phyloP scores from a whole-genome alignment of 306 rosid species.

The Sechiopsis laciniata region DNA sequence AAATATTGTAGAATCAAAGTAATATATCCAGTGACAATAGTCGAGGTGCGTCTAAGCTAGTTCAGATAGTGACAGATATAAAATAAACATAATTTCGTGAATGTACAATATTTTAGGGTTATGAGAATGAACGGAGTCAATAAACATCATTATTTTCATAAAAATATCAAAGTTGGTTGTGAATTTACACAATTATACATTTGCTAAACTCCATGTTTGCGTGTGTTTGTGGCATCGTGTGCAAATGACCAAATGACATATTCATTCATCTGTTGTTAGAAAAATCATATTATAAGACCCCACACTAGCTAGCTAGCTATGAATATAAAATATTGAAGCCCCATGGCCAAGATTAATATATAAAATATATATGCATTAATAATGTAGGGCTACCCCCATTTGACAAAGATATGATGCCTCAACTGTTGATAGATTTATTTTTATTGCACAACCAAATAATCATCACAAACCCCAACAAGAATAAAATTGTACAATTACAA shows the following conservation, averaged over 20 bases:
- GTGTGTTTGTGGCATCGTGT: slow-evolving; percentile 13
- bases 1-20: too few species aligned
- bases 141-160: neutral
- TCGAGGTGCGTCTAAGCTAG: too few species aligned
- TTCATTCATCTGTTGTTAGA: neutral
- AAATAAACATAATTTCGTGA: too few species aligned
- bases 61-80: too few species aligned
- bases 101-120: neutral
- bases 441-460: neutral
- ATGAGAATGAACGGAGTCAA: neutral
- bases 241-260: neutral
- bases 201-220: neutral
- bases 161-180: neutral
- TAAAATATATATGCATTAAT: neutral
- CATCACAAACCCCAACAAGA: neutral
- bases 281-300: neutral
- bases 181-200: neutral
- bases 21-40: too few species aligned
- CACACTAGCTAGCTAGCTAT: neutral
- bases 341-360: neutral
- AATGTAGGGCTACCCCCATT: neutral
- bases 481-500: slow-evolving; percentile 7
- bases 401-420: slow-evolving; percentile 15
- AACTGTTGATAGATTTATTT: slow-evolving; percentile 6
- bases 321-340: neutral